Evolutionary conservation across 2,329 filamentous ascomycete species (phyloP), one percentile per base, ranked within the genome.

Genomic region (Colletotrichum lupini): DNA sequence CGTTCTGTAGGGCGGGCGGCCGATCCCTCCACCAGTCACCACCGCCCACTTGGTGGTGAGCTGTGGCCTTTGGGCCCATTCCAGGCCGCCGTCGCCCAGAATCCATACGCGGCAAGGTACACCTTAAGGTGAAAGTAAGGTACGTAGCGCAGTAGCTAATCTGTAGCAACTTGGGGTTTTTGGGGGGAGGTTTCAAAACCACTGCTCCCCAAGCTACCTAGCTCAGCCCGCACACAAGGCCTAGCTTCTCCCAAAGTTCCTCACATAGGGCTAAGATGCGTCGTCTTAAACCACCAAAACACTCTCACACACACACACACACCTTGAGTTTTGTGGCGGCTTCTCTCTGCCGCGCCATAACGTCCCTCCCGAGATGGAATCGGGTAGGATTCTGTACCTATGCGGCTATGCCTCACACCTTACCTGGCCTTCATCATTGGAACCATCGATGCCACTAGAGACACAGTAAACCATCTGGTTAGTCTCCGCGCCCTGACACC

Each of bases 211-310:
- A 55, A 58, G 28, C 56, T 55, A 68, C 58, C 58, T 72, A 64
- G 69, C 69, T 64, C 69, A 72, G 69, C 59, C 65, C 58, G 65
- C 65, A 73, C 37, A 19, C 42, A 32, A 35, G 24, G 53, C 30
- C 66, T 65, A 69, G 70, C 70, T 57, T 55, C n/a, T 37, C 26
- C 58, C 53, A 73, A 73, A 73, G 70, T 73, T 57, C 70, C 55
- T 60, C 59, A 16, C 19, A 63, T 26, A 52, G 42, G 22, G 57
- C 42, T 63, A 52, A 52, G 60, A 63, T 35, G 26, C 28, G 12
- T 52, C 49, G 28, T 19, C 19, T 62, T 32, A 16, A 19, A 42
- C 14, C 37, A 42, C 37, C 37, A 42, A 42, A 16, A 42, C 14
- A 42, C 19, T 49, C 42, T n/a, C 19, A n/a, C 24, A 3, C 42